These are phyloP conservation scores for Citeromyces matritensis DNA, from an alignment of 805 yeast genomes.

Conservation along the genomic window DNA sequence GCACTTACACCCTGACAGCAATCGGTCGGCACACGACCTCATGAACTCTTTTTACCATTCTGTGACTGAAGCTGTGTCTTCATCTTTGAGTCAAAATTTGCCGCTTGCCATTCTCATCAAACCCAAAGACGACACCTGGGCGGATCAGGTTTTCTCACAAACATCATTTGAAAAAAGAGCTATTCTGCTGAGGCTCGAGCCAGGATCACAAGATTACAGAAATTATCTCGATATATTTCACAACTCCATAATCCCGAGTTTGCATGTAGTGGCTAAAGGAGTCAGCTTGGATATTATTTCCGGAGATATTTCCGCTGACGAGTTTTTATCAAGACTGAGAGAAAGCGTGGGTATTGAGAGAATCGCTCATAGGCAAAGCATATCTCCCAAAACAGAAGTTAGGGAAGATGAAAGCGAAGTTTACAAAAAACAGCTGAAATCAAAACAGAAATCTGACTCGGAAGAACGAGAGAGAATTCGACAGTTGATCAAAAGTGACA, in stretches of 20 bases:
- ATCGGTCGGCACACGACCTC: too few relatives aligned
- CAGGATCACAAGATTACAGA: constrained; percentile 21
- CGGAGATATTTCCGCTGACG: constrained; percentile 7
- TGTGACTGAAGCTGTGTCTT: too few relatives aligned
- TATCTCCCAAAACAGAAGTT: constrained; percentile 21
- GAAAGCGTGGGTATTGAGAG: constrained; percentile 7
- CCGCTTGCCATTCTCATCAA: too few relatives aligned
- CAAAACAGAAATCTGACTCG: constrained; percentile 17
- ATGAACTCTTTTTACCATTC: too few relatives aligned
- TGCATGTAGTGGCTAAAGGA: constrained; percentile 31
- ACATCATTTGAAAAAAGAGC: background rate
- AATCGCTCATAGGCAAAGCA: constrained; percentile 4
- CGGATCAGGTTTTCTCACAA: constrained; percentile 3
- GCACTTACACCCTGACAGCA: too few relatives aligned
- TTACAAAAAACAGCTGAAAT: constrained; percentile 21
- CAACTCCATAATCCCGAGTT: constrained; percentile 29
- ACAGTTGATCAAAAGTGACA: constrained; percentile 34
- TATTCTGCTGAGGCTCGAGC: constrained; percentile 20
- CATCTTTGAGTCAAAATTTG: too few relatives aligned
- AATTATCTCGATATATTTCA: constrained; percentile 39
- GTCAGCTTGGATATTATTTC: constrained; percentile 22
- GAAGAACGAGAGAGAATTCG: constrained; percentile 44
- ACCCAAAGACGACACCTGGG: too few relatives aligned
- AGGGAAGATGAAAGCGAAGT: constrained; percentile 20
- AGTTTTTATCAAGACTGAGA: constrained; percentile 11